Percentiles rank a stretch among this genome's conserved stretches.
Conservation (phyloP, 257 asterid genomes). For the Gentiana macrophylla region DNA sequence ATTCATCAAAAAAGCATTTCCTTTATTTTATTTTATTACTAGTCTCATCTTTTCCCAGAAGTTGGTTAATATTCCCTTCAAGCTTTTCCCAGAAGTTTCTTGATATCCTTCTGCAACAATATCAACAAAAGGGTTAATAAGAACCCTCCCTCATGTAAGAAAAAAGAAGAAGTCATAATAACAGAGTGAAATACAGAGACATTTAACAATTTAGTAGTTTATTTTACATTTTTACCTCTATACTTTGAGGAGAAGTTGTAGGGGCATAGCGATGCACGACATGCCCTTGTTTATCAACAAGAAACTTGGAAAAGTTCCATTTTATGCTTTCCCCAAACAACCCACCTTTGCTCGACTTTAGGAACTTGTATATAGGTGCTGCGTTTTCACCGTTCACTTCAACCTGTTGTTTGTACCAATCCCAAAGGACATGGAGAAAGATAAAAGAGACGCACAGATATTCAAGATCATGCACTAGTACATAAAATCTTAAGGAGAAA, state of each 20-base stretch:
- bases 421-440: too few relatives aligned
- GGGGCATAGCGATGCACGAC: slow-evolving; percentile 89
- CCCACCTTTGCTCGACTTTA: slow-evolving; percentile 70
- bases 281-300: slow-evolving; percentile 62
- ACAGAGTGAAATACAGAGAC: background rate
- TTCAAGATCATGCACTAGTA: background rate
- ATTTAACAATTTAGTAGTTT: background rate
- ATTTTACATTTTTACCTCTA: slow-evolving; percentile 46
- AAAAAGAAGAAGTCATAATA: background rate
- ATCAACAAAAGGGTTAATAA: background rate
- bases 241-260: slow-evolving; percentile 80
- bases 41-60: too few relatives aligned
- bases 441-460: too few relatives aligned
- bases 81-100: slow-evolving; percentile 63
- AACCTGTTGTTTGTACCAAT: slow-evolving; percentile 24
- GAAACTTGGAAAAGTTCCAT: slow-evolving; percentile 89
- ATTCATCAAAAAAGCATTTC: too few relatives aligned
- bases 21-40: too few relatives aligned
- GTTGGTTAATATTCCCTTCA: slow-evolving; percentile 4
- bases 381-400: slow-evolving; percentile 68
- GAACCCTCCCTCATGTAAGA: background rate
- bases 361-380: slow-evolving; percentile 67
- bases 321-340: slow-evolving; percentile 62
- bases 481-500: background rate
- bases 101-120: slow-evolving; percentile 69